Evolutionary conservation across 164 flowering plant genomes (phyloP), one percentile per base, ranked within the genome.

Genomic region (Chloranthus sessilifolius): DNA sequence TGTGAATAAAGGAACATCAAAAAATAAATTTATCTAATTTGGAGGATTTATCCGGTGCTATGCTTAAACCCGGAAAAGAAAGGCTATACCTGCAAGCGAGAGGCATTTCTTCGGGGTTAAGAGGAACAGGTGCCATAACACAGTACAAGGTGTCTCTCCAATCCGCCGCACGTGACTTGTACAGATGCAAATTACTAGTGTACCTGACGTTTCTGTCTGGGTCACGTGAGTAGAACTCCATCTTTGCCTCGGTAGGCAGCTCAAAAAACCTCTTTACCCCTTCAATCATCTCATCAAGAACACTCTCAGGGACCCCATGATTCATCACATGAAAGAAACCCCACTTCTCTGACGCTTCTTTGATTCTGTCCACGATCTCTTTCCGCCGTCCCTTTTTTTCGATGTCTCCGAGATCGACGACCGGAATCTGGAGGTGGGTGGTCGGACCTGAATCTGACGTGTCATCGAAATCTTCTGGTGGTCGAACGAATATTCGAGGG

Each of bases 291-390:
- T 66, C 78, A 0, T 75, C 74, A 50, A 81, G 1, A 2, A 72
- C 62, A 2, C 20, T 29, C 11, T 1, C 31, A 0, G 75, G 74
- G 4, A 81, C 47, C n/a, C 78, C 79, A 63, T 81, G 87, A 50
- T 78, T 78, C 17, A 76, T 51, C 47, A 78, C 64, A 41, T 78
- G 78, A 52, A 78, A 74, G 55, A 81, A 72, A 0, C 83, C 87
- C 76, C 72, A 66, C 2, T 29, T 61, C 63, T 56, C 73, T 1
- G 65, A 50, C 1, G 81, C 83, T 1, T 26, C 16, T 6, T 62
- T 37, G 6, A 80, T 30, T 24, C 44, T n/a, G 1, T 50, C 63
- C 0, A 75, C 56, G 0, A 64, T 53, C 53, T 51, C 61, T 8
- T 19, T 33, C 10, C 65, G 68, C 29, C 37, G 22, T 14, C 24